Base-by-base conservation (phyloP, 2,329 filamentous ascomycete genomes). In the Conoideocrella luteorostrata region DNA sequence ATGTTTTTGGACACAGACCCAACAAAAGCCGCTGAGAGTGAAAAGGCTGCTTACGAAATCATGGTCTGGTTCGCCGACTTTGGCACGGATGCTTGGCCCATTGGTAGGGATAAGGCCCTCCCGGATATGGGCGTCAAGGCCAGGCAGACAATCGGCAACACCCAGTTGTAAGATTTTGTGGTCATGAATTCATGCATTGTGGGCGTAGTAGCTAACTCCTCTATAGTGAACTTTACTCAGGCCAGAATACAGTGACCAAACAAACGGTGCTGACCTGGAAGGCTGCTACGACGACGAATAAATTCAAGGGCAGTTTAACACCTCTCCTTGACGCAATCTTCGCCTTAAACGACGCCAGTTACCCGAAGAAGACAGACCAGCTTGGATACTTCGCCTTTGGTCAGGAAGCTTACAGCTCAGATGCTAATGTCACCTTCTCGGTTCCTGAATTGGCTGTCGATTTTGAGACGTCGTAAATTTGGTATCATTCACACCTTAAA, bases 31-130 rank as follows among this genome's bases (percentile, higher is more conserved):
- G 46, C 56, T 34, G 56, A 70, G 56, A 70, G 65, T 33, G 55
- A 56, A 1, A 61, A 62, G 4, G 69, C 76, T 3, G 51, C 53
- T 9, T 72, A 68, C 59, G 76, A 79, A 61, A 64, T 79, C 59
- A 78, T 78, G 74, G 66, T 79, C 28, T 78, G 72, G 74, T 68
- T 79, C 47, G 74, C 66, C 3, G 59, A 61, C 4, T 69, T 70
- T 37, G 75, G 74, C 3, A 13, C 57, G 2, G 59, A 67, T 2
- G 67, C 74, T 1, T 66, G 74, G 47, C 70, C 74, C 21, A 66
- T 77, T 47, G 75, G 75, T 33, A 55, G 60, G 2, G 32, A 6
- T 1, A n/a, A n/a, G n/a, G 5, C 26, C 5, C 9, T 20, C 7
- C 7, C n/a, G 4, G 43, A 50, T 2, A 39, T 55, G 0, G 63